Conservation (phyloP, 148 eudicot species). For the Simmondsia chinensis region DNA sequence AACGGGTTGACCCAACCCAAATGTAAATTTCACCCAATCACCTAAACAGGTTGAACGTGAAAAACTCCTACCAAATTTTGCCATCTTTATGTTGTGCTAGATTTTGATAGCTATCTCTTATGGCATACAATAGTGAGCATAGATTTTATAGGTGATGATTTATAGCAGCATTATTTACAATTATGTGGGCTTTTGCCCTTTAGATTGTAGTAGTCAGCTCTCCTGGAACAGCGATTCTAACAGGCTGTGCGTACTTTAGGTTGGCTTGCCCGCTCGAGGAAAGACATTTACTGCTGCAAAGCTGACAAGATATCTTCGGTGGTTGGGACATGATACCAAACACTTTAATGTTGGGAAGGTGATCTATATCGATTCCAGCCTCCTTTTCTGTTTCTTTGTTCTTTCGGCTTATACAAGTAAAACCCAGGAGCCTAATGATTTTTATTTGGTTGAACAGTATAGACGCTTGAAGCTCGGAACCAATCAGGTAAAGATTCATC, state of each 20-base stretch:
- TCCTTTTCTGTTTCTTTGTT: constrained; percentile 1
- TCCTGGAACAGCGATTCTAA: too few relatives aligned
- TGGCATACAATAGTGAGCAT: too few relatives aligned
- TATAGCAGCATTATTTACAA: too few relatives aligned
- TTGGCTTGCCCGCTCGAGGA: constrained; percentile 98
- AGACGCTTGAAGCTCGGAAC: constrained; percentile 91
- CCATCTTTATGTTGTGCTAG: too few relatives aligned
- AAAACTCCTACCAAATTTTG: too few relatives aligned
- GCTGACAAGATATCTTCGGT: constrained; percentile 90
- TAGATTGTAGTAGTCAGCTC: too few relatives aligned
- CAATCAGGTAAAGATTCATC: constrained; percentile 83
- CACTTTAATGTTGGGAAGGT: constrained; percentile 99
- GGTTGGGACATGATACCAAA: constrained; percentile 99
- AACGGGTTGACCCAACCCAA: too few relatives aligned
- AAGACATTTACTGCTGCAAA: constrained; percentile 98
- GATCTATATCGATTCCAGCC: constrained; percentile 7
- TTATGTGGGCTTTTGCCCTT: too few relatives aligned
- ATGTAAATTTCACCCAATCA: too few relatives aligned
- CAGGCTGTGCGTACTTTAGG: constrained; percentile 26
- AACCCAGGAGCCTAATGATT: constrained; percentile 13
- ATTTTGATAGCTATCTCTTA: too few relatives aligned
- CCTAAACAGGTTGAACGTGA: too few relatives aligned
- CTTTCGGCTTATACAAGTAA: constrained; percentile 4
- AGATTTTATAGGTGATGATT: too few relatives aligned
- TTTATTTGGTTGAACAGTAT: constrained; percentile 56